A percentile compares a stretch with the other conserved stretches of the same genome.
Conservation (phyloP, 371 early-diverging fungal genomes). For the Circinella minor region DNA sequence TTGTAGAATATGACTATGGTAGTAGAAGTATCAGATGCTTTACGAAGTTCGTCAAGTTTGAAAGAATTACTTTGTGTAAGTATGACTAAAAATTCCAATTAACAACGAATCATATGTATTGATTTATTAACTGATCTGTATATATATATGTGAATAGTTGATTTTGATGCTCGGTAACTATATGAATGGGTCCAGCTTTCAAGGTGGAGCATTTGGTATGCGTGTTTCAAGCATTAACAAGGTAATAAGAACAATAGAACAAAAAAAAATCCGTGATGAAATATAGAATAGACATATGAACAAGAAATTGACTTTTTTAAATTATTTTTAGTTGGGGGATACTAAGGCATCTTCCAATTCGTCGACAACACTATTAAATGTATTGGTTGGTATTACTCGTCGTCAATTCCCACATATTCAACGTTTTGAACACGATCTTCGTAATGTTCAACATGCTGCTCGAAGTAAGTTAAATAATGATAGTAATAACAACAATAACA, state of each 20-base stretch:
- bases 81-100: slow-evolving; percentile 7
- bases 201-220: slow-evolving; percentile 68
- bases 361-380: slow-evolving; percentile 50
- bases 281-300: no score
- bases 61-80: slow-evolving; percentile 51
- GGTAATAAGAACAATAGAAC: slow-evolving; percentile 25
- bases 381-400: slow-evolving; percentile 49
- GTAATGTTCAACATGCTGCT: slow-evolving; percentile 42
- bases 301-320: neutral
- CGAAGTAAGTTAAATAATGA: slow-evolving; percentile 34
- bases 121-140: no score
- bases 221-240: slow-evolving; percentile 56
- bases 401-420: slow-evolving; percentile 53
- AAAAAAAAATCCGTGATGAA: neutral
- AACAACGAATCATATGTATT: no score
- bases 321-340: slow-evolving; percentile 44
- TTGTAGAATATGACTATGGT: slow-evolving; percentile 44
- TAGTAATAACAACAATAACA: neutral
- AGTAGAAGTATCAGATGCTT: slow-evolving; percentile 44
- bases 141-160: slow-evolving; percentile 29
- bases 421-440: slow-evolving; percentile 42
- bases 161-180: slow-evolving; percentile 65
- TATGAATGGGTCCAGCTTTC: slow-evolving; percentile 62
- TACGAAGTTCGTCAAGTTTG: slow-evolving; percentile 45
- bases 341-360: slow-evolving; percentile 51